These are phyloP conservation scores for Juglanconis sp. DNA, from an alignment of 2,329 filamentous ascomycete genomes.

Conservation along the genomic window DNA sequence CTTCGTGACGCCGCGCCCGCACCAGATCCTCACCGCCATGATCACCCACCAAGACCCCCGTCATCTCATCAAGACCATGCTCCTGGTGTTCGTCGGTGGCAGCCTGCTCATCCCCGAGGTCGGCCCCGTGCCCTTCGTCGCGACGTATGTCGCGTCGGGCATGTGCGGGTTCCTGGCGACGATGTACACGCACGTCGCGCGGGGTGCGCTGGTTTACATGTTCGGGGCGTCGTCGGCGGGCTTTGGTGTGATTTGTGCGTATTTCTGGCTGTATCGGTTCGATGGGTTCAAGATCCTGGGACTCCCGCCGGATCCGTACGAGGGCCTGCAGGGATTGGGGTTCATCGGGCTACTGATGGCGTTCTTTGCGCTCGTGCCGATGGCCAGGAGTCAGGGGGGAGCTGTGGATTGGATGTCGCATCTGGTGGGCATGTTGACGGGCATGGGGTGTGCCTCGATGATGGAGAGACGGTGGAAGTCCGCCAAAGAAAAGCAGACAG, in stretches of 20 bases:
- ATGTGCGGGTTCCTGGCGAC: conserved; percentile 57
- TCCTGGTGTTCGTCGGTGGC: conserved; percentile 64
- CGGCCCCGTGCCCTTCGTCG: conserved; percentile 65
- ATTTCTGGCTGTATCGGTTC: conserved; percentile 56
- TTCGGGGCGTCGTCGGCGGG: conserved; percentile 67
- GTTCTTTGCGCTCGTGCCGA: conserved; percentile 43
- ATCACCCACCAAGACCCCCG: conserved; percentile 65
- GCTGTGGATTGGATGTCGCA: conserved; percentile 52
- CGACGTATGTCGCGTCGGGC: conserved; percentile 62
- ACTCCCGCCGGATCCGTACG: conserved; percentile 50
- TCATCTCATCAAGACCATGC: conserved; percentile 65
- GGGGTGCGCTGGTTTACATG: conserved; percentile 43
- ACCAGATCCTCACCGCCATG: conserved; percentile 59
- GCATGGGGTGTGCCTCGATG: conserved; percentile 38
- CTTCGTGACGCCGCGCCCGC: conserved; percentile 61
- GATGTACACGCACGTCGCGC: conserved; percentile 47
- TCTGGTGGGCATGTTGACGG: conserved; percentile 48
- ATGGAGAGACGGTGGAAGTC: conserved; percentile 30
- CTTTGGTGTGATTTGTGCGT: conserved; percentile 59
- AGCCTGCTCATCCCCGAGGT: conserved; percentile 62
- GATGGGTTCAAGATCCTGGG: conserved; percentile 57
- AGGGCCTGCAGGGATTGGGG: conserved; percentile 51
- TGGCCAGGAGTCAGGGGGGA: conserved; percentile 40
- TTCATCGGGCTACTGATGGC: conserved; percentile 51
- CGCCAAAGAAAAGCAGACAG: conserved; percentile 9